A percentile compares a stretch with the other conserved stretches of the same genome.
Conservation (phyloP, 202 grass and related monocot species). For the Tripidium arundinaceum region DNA sequence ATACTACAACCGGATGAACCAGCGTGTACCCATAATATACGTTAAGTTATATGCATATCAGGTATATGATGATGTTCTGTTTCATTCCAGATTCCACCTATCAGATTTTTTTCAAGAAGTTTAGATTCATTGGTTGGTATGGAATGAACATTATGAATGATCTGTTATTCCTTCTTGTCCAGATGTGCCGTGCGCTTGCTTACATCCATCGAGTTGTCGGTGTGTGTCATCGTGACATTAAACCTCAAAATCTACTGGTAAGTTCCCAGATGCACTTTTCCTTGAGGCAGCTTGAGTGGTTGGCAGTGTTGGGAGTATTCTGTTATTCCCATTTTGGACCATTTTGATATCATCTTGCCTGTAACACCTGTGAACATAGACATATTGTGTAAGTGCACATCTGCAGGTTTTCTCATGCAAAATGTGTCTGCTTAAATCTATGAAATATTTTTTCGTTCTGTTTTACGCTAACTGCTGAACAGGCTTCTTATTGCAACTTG, state of each 20-base stretch:
- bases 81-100: constrained; percentile 14
- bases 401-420: neutral
- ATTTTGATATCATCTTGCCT: constrained; percentile 15
- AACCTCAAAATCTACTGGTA: constrained; percentile 97
- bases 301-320: neutral
- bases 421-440: neutral
- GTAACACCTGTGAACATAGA: neutral
- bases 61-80: constrained; percentile 45
- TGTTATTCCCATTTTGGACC: neutral
- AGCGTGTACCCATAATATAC: constrained; percentile 75
- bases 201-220: constrained; percentile 86
- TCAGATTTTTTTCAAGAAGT: neutral
- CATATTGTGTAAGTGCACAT: neutral
- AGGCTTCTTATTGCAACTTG: constrained; percentile 15
- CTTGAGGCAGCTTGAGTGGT: neutral
- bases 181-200: constrained; percentile 90
- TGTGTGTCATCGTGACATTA: constrained; percentile 97
- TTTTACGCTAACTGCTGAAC: neutral
- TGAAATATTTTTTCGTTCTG: neutral
- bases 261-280: constrained; percentile 23
- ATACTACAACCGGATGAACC: constrained; percentile 78
- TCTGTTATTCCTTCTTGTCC: constrained; percentile 16
- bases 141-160: neutral
- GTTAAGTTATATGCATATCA: constrained; percentile 89
- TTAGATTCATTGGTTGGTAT: constrained; percentile 23